Conservation (phyloP, 179 eudicot species). For the Silene noctiflora region DNA sequence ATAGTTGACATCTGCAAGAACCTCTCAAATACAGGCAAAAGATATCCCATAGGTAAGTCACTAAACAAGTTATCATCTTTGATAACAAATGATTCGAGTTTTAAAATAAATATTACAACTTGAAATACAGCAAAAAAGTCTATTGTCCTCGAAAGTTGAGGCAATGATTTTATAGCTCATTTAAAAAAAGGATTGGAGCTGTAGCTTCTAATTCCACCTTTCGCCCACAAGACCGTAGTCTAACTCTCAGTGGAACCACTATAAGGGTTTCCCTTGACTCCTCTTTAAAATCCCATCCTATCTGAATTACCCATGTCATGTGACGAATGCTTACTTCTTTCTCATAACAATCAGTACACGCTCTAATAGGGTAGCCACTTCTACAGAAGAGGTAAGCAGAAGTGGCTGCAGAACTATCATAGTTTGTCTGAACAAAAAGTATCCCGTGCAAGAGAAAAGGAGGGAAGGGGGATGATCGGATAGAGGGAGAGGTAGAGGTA, state of each 20-base stretch:
- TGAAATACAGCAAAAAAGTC: background rate
- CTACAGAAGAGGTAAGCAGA: too few relatives aligned
- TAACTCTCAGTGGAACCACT: background rate
- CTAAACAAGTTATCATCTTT: background rate
- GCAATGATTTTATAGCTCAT: too few relatives aligned
- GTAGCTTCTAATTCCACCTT: too few relatives aligned
- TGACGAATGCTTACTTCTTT: background rate
- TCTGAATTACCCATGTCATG: too few relatives aligned
- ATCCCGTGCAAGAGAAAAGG: too few relatives aligned
- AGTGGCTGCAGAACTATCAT: background rate
- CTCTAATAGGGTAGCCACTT: background rate
- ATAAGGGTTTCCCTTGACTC: background rate
- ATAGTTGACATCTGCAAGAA: background rate
- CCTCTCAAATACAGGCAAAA: conserved; percentile 14
- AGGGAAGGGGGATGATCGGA: too few relatives aligned
- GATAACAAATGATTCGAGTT: background rate
- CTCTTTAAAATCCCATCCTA: background rate
- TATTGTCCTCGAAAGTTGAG: background rate
- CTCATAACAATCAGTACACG: background rate
- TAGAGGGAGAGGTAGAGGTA: too few relatives aligned
- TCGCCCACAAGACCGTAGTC: background rate
- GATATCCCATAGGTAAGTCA: background rate
- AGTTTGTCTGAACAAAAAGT: too few relatives aligned
- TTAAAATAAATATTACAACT: background rate
- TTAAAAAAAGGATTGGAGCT: too few relatives aligned